Evolutionary conservation across 768 basidiomycete genomes (phyloP), one percentile per base, ranked within the genome.

Genomic region (Leucosporidium scottii): DNA sequence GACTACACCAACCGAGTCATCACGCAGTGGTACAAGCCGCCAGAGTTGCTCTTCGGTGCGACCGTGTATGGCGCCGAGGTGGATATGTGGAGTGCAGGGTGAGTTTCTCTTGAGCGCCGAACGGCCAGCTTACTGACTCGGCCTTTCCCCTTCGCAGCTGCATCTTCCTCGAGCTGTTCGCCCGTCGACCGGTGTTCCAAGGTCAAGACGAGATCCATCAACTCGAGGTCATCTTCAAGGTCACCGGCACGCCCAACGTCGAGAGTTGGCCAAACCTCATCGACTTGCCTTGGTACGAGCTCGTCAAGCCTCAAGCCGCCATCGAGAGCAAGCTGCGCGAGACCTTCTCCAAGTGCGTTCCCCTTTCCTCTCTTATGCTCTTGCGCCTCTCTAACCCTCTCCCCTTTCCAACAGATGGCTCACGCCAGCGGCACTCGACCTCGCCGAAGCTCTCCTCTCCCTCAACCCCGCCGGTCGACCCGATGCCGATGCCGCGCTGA

Each of bases 61-160:
- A 99, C 96, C 0, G 85, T 92, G 18, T 99, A 99, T 79, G 93
- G 92, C 3, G 88, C 93, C 8, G 93, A 94, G 76, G 94, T 99
- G 28, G 96, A 99, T 75, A 96, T 98, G 87, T 99, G 96, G 96
- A 94, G 92, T 78, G 96, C 96, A 51, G 96, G 96, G 92, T 99
- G 92, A 78, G 97, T 98, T 73, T 92, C 94, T n/a, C 21, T 44
- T 49, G 30, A 53, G 17, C 59, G 23, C n/a, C 6, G 50, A 36
- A 7, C 31, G 9, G 7, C 7, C 18, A 9, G 2, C 58, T 13
- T 47, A 56, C n/a, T 67, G 34, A 55, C 61, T 30, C 31, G 28
- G 15, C 17, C 27, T 50, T 31, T 48, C 44, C n/a, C 39, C 39
- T 44, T 12, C 55, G 17, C 71, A 98, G 93, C 54, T 98, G 96